Conservation (phyloP, 202 grass and related monocot genomes). For the Panicum hallii region DNA sequence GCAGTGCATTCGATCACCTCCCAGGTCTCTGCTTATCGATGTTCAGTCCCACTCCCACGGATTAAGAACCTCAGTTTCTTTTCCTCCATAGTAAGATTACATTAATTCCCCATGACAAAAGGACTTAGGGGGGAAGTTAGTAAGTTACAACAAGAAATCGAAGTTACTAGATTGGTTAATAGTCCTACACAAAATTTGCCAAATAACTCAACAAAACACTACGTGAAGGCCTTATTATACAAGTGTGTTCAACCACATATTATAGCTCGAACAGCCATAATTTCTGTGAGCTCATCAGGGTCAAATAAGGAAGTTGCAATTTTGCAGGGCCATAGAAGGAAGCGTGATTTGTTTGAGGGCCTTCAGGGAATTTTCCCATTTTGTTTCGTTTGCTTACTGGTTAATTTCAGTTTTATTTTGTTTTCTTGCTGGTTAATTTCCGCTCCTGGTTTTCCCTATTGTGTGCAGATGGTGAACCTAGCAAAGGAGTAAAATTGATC, state of each 20-base stretch:
- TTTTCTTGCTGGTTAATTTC: too few species aligned
- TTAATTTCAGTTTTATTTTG: too few species aligned
- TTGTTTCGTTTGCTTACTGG: too few species aligned
- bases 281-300: slow-evolving; percentile 1
- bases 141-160: not conserved
- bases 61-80: not conserved
- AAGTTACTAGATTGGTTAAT: slow-evolving; percentile 37
- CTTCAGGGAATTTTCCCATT: too few species aligned
- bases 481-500: too few species aligned
- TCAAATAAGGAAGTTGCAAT: too few species aligned
- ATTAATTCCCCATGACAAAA: slow-evolving; percentile 4
- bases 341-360: too few species aligned
- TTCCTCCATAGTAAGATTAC: slow-evolving; percentile 15
- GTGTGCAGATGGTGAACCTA: too few species aligned
- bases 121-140: too few species aligned
- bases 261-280: slow-evolving; percentile 30
- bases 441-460: too few species aligned
- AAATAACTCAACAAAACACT: slow-evolving; percentile 24
- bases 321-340: too few species aligned
- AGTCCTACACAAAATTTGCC: slow-evolving; percentile 40
- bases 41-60: not conserved
- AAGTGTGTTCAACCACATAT: slow-evolving; percentile 33
- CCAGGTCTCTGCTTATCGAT: not conserved
- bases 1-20: not conserved
- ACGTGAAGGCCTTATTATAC: slow-evolving; percentile 39